A percentile compares a stretch with the other conserved stretches of the same genome.
phyloP scores from a whole-genome alignment of 1,139 yeast species.

The Tardiomyces digboiensis region DNA sequence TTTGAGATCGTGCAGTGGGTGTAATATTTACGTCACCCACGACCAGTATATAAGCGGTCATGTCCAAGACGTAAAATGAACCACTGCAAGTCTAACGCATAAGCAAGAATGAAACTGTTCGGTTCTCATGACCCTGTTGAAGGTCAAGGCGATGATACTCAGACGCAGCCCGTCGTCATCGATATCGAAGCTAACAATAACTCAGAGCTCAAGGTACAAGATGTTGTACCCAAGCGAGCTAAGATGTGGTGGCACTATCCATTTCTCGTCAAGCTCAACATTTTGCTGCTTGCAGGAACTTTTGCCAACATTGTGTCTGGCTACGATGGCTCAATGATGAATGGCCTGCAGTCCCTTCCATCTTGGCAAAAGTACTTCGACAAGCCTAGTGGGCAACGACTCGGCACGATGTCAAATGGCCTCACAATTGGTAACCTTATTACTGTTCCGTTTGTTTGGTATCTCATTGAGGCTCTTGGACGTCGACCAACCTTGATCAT shows the following conservation, averaged over 20 bases:
- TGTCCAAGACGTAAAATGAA: no score
- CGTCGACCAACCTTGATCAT: slow-evolving; percentile 30
- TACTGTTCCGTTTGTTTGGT: slow-evolving; percentile 21
- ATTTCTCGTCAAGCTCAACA: slow-evolving; percentile 31
- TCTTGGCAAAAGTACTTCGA: slow-evolving; percentile 29
- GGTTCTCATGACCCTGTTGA: no score
- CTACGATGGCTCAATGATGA: slow-evolving; percentile 43
- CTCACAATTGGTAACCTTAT: slow-evolving; percentile 39
- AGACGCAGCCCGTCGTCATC: no score
- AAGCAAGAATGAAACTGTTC: no score
- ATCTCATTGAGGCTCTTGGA: slow-evolving; percentile 35
- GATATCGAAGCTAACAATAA: no score
- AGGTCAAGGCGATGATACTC: no score
- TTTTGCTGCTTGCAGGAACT: slow-evolving; percentile 22
- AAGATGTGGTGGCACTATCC: slow-evolving; percentile 26
- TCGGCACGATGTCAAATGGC: slow-evolving; percentile 42
- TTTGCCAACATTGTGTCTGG: slow-evolving; percentile 41
- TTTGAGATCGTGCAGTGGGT: no score
- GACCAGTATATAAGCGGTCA: no score
- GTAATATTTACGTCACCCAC: no score
- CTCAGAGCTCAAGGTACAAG: not conserved
- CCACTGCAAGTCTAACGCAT: no score
- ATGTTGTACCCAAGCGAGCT: slow-evolving; percentile 20
- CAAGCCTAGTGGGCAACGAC: slow-evolving; percentile 32
- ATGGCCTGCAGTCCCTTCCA: slow-evolving; percentile 38